These are phyloP conservation scores for Aspergillus vadensis DNA, from an alignment of 2,329 filamentous ascomycete species.

Conservation along the genomic window DNA sequence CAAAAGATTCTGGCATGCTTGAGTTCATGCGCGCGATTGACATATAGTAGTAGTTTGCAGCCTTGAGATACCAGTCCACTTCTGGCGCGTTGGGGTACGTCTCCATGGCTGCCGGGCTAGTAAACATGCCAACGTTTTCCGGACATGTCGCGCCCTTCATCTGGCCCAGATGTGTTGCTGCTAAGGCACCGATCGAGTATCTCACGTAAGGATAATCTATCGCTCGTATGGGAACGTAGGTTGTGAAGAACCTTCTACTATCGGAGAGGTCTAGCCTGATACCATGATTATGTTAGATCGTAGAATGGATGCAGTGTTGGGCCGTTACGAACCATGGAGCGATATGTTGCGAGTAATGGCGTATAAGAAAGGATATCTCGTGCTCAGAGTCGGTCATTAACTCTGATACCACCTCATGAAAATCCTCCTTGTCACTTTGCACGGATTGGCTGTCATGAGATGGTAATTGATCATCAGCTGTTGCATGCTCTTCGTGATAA, in stretches of 20 bases:
- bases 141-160: constrained; percentile 33
- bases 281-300: constrained; percentile 16
- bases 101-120: constrained; percentile 54
- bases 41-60: constrained; percentile 62
- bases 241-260: constrained; percentile 41
- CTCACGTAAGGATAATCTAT: constrained; percentile 37
- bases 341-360: constrained; percentile 40
- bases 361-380: constrained; percentile 41
- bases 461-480: constrained; percentile 3
- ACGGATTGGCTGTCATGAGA: constrained; percentile 24
- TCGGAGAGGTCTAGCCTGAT: constrained; percentile 44
- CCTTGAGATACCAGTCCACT: constrained; percentile 62
- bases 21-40: constrained; percentile 55
- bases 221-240: constrained; percentile 41
- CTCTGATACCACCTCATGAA: constrained; percentile 40
- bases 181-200: constrained; percentile 41
- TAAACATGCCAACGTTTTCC: constrained; percentile 27
- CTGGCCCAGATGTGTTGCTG: constrained; percentile 43
- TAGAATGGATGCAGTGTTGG: not conserved
- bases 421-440: constrained; percentile 32
- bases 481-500: not conserved
- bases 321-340: constrained; percentile 36
- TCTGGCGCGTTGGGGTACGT: constrained; percentile 41
- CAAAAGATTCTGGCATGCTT: constrained; percentile 37
- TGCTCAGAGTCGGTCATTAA: constrained; percentile 42